phyloP scores from a whole-genome alignment of 805 yeast genomes.

The Barnettozyma siamensis region DNA sequence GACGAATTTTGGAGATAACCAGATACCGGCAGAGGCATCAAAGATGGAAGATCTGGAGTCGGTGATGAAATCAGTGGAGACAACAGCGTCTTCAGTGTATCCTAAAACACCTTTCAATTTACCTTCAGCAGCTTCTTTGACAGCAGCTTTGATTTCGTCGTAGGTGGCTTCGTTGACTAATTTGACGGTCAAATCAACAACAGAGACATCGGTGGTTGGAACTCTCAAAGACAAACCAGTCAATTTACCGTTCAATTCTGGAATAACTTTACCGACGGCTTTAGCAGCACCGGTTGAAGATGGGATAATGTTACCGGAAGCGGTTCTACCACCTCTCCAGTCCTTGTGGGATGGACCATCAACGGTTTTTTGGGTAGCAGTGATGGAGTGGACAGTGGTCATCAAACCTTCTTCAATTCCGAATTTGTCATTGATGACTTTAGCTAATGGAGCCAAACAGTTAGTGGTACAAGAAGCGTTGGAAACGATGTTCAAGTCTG shows the following conservation, averaged over 20 bases:
- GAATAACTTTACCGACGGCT: slow-evolving; percentile 71
- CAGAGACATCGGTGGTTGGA: slow-evolving; percentile 69
- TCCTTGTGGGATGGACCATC: slow-evolving; percentile 76
- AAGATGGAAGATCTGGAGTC: slow-evolving; percentile 60
- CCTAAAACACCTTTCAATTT: slow-evolving; percentile 57
- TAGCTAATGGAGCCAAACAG: slow-evolving; percentile 71
- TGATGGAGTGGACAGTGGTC: slow-evolving; percentile 70
- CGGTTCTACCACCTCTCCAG: slow-evolving; percentile 80
- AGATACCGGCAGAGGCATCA: slow-evolving; percentile 66
- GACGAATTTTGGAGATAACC: slow-evolving; percentile 63
- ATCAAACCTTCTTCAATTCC: slow-evolving; percentile 71
- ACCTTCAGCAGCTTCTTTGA: slow-evolving; percentile 57
- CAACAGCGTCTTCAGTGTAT: slow-evolving; percentile 69
- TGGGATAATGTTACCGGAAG: slow-evolving; percentile 70
- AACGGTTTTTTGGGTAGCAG: slow-evolving; percentile 69
- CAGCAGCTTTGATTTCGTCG: slow-evolving; percentile 55
- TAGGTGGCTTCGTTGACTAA: slow-evolving; percentile 52
- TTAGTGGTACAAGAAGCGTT: slow-evolving; percentile 73
- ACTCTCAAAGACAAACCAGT: slow-evolving; percentile 73
- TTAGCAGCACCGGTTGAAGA: slow-evolving; percentile 75
- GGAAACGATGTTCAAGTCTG: slow-evolving; percentile 54
- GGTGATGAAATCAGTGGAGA: slow-evolving; percentile 62
- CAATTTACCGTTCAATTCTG: slow-evolving; percentile 65
- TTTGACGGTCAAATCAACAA: slow-evolving; percentile 65
- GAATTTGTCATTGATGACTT: slow-evolving; percentile 58